Conservation (phyloP, 208 protist species). For the Leishmania mexicana region DNA sequence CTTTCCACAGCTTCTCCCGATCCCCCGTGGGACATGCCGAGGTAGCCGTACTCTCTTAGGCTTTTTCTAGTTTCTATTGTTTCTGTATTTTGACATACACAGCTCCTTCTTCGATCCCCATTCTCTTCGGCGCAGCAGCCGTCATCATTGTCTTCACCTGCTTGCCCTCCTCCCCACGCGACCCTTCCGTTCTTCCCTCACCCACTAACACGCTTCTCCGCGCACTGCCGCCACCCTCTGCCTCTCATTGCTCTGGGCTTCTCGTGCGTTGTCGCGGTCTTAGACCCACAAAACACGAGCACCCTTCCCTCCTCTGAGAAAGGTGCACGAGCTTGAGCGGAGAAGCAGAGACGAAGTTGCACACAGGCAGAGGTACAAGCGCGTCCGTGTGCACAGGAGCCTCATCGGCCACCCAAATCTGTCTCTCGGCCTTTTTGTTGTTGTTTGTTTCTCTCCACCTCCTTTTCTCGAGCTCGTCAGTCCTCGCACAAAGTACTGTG, state of each 20-base stretch:
- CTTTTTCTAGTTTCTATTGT: background rate
- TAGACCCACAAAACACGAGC: background rate
- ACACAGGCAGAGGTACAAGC: background rate
- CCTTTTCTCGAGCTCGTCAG: no score
- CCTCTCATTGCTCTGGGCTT: background rate
- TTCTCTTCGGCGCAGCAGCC: background rate
- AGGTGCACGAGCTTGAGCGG: background rate
- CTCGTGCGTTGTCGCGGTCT: background rate
- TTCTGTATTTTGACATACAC: conserved; percentile 1
- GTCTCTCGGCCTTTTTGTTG: background rate
- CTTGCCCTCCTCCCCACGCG: background rate
- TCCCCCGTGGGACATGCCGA: background rate
- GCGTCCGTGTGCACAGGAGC: background rate
- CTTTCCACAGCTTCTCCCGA: background rate
- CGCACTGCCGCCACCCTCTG: background rate
- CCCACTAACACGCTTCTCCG: background rate
- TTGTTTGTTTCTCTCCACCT: background rate
- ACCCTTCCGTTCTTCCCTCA: background rate
- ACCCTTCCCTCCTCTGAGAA: background rate
- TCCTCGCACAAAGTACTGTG: no score
- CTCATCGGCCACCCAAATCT: background rate
- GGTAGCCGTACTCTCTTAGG: background rate
- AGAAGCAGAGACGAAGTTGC: background rate
- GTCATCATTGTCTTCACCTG: conserved; percentile 1
- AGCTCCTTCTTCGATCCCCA: background rate